Evolutionary conservation across 441 rosid genomes (phyloP), one percentile per base, ranked within the genome.

Genomic region (Viola pubescens): DNA sequence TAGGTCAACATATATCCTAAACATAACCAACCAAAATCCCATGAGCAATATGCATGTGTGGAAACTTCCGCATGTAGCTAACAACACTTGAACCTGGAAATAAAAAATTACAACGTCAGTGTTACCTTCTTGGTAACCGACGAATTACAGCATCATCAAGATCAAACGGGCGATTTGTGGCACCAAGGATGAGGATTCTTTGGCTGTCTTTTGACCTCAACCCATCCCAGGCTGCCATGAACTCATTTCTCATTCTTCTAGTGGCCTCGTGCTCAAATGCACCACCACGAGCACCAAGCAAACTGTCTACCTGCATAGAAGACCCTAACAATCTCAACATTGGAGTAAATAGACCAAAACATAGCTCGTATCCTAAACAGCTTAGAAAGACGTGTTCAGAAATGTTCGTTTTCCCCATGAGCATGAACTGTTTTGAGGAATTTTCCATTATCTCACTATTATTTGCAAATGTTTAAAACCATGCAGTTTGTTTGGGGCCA

Each of bases 181-280:
- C 98, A 64, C 96, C 96, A 8, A 92, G 95, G 64, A 92, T 84
- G 54, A 92, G 92, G 64, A 92, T 87, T 63, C 90, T 83, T 74
- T 92, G 92, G 73, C 92, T 92, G 59, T 89, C 97, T 77, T 89
- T 89, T 49, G 97, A 80, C 71, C 95, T 86, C 70, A 92, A 78
- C 62, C 96, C 97, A 65, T 92, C 98, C 97, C 98, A 92, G 52
- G 97, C 96, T 50, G 98, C 90, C 97, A 92, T 89, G 75, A 92
- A 92, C 73, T 92, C 98, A 64, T 92, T 92, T 75, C 92, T 83
- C 97, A 89, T 92, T 81, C 98, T 84, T 79, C 98, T 79, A 40
- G 98, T 92, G 41, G 96, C 97, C 72, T 92, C 98, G 3, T 92
- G 97, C 74, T 92, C 98, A 38, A 68, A 84, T 65, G 92, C 79